Conservation (phyloP, 495 filamentous ascomycete species). For the Podospora appendiculata region DNA sequence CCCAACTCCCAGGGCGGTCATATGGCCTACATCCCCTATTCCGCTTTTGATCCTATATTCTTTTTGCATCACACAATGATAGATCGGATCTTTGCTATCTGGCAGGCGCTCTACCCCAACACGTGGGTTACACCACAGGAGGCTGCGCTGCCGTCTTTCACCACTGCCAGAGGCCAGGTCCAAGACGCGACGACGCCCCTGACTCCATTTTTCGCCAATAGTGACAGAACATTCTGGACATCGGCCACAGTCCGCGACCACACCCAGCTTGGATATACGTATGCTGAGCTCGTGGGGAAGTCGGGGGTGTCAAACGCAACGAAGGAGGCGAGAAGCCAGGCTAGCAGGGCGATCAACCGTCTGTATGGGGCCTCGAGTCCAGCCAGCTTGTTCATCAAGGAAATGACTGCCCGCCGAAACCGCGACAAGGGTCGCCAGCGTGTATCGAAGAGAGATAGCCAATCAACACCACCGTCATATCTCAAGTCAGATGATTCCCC, state of each 20-base stretch:
- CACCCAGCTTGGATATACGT: conserved; percentile 51
- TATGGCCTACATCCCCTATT: conserved; percentile 57
- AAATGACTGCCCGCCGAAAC: background rate
- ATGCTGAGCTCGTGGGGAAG: conserved; percentile 42
- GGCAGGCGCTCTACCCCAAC: conserved; percentile 59
- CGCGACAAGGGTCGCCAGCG: background rate
- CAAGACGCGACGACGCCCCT: conserved; percentile 32
- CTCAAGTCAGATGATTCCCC: background rate
- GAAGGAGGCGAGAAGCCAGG: conserved; percentile 20
- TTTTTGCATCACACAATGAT: conserved; percentile 60
- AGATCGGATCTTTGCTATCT: conserved; percentile 64
- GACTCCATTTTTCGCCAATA: conserved; percentile 37
- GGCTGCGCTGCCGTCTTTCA: conserved; percentile 44
- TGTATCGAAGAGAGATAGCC: background rate
- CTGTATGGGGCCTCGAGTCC: conserved; percentile 44
- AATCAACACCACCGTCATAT: background rate
- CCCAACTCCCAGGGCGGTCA: conserved; percentile 40
- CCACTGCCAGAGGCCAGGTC: conserved; percentile 31
- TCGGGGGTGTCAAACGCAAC: conserved; percentile 9
- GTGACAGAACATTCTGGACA: conserved; percentile 42
- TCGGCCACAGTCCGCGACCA: conserved; percentile 35
- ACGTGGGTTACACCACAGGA: conserved; percentile 44
- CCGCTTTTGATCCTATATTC: conserved; percentile 70
- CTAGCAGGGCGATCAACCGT: conserved; percentile 42
- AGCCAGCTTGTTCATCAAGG: conserved; percentile 22